phyloP scores from a whole-genome alignment of 1,284 basidiomycete species.

The Bothia castanella region DNA sequence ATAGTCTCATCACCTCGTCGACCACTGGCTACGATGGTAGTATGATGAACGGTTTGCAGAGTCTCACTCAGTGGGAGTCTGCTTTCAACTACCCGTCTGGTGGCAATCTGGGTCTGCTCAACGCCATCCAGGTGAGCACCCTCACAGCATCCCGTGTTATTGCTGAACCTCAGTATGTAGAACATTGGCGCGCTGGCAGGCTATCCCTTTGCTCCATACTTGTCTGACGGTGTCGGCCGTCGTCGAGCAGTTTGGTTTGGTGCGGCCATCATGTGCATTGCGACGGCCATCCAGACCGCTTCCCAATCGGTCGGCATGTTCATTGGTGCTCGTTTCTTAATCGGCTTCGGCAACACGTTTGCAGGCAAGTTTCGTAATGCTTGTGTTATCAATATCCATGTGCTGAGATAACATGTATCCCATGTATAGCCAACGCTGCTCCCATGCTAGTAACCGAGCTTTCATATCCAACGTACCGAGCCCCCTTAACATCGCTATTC shows the following conservation, averaged over 20 bases:
- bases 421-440: slow-evolving; percentile 53
- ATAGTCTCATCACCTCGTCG: slow-evolving; percentile 68
- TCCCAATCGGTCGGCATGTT: slow-evolving; percentile 76
- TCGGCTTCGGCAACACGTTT: slow-evolving; percentile 78
- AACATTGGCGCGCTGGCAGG: slow-evolving; percentile 65
- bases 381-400: background rate
- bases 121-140: slow-evolving; percentile 62
- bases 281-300: slow-evolving; percentile 64
- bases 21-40: slow-evolving; percentile 75
- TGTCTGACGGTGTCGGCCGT: slow-evolving; percentile 68
- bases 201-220: slow-evolving; percentile 68
- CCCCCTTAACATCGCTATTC: slow-evolving; percentile 66
- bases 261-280: slow-evolving; percentile 60
- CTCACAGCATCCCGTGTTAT: slow-evolving; percentile 12
- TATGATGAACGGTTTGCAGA: slow-evolving; percentile 76
- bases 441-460: slow-evolving; percentile 76
- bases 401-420: background rate
- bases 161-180: slow-evolving; percentile 32
- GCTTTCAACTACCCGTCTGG: slow-evolving; percentile 56
- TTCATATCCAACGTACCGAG: slow-evolving; percentile 73
- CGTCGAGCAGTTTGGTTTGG: slow-evolving; percentile 61
- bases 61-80: slow-evolving; percentile 54
- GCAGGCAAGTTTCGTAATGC: slow-evolving; percentile 40
- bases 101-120: slow-evolving; percentile 63
- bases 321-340: slow-evolving; percentile 74